A percentile compares a stretch with the other conserved stretches of the same genome.
Evolutionary conservation across 768 basidiomycete genomes (phyloP).

Genomic region (Ephemerocybe angulata): DNA sequence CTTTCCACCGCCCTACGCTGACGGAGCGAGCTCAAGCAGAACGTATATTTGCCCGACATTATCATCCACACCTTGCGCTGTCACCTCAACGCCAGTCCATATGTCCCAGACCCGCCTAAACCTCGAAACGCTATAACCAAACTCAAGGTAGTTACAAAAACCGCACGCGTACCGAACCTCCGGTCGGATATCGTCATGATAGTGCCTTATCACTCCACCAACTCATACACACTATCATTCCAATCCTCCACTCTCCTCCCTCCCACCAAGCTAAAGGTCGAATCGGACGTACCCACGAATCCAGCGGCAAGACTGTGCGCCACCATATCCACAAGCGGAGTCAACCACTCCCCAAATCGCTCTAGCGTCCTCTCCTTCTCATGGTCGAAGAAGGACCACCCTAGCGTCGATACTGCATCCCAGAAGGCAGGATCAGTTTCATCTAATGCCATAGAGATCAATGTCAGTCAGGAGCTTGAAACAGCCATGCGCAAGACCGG

Average conservation of each 20-base stretch:
- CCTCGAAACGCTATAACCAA: no score
- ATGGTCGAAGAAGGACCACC: constrained; percentile 46
- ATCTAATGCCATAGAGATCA: constrained; percentile 30
- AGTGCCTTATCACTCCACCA: constrained; percentile 23
- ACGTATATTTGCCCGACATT: no score
- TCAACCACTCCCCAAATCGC: constrained; percentile 42
- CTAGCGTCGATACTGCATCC: constrained; percentile 32
- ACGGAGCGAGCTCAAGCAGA: no score
- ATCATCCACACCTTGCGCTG: no score
- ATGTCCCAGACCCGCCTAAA: no score
- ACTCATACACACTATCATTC: constrained; percentile 39
- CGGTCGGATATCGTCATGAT: no score
- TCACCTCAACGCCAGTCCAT: no score
- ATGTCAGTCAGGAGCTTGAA: neutral
- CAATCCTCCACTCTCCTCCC: constrained; percentile 53
- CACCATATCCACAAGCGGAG: constrained; percentile 49
- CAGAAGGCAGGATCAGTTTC: constrained; percentile 43
- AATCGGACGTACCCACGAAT: constrained; percentile 54
- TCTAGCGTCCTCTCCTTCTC: constrained; percentile 29
- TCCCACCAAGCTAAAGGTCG: constrained; percentile 54
- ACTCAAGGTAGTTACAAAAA: no score
- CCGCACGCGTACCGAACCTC: no score
- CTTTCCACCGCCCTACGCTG: no score
- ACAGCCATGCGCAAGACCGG: neutral
- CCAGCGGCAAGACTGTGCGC: constrained; percentile 53